Conservation (phyloP, 1,284 basidiomycete species). For the Irpex lacteus region DNA sequence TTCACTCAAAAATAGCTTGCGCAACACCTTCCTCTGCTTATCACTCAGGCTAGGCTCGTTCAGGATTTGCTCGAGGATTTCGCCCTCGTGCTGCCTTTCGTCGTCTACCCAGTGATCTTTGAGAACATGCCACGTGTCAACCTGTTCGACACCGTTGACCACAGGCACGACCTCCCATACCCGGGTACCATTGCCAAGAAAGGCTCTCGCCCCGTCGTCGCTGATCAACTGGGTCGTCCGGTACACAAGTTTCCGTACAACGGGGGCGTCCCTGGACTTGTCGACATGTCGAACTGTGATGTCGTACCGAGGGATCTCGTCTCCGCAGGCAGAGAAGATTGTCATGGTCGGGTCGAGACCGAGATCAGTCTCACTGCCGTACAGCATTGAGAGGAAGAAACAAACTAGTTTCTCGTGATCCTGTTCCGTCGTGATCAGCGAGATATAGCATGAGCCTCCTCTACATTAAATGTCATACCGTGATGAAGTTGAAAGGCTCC, state of each 20-base stretch:
- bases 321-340: not conserved
- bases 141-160: slow-evolving; percentile 2
- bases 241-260: not conserved
- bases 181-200: slow-evolving; percentile 5
- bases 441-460: not conserved
- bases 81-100: slow-evolving; percentile 8
- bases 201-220: slow-evolving; percentile 1
- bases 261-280: not conserved
- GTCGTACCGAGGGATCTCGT: not conserved
- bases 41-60: not conserved
- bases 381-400: slow-evolving; percentile 1
- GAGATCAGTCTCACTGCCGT: not conserved
- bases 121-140: not conserved
- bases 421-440: not conserved
- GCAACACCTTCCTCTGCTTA: not conserved
- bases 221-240: not conserved
- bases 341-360: slow-evolving; percentile 2
- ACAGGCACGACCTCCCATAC: slow-evolving; percentile 3
- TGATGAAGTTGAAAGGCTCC: slow-evolving; percentile 1
- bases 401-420: not conserved
- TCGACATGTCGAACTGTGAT: not conserved
- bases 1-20: not conserved
- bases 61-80: not conserved
- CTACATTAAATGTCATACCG: not conserved
- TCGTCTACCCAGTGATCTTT: slow-evolving; percentile 13